These are phyloP conservation scores for Naegleria fowleri DNA, from an alignment of 208 protist species.

Conservation along the genomic window DNA sequence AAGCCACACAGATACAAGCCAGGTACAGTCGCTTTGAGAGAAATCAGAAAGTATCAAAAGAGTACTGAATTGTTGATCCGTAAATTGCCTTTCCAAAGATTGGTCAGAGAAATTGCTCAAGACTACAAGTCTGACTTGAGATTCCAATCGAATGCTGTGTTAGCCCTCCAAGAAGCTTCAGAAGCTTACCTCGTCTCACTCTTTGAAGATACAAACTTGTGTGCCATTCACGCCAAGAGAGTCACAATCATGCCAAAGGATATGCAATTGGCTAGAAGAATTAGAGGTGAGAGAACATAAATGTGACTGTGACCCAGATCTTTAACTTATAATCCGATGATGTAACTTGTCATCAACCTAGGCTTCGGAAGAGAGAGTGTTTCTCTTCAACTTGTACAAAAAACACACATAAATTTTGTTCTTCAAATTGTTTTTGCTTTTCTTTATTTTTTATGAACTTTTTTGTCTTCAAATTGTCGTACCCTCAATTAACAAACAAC, in stretches of 20 bases:
- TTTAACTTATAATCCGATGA: too few species aligned
- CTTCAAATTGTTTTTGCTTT: too few species aligned
- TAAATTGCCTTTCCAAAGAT: conserved; percentile 96
- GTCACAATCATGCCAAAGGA: conserved; percentile 79
- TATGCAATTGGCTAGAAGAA: conserved; percentile 29
- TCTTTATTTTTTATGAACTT: too few species aligned
- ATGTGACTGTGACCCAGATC: neutral
- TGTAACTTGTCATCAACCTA: too few species aligned
- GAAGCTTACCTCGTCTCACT: conserved; percentile 79
- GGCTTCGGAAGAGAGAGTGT: too few species aligned
- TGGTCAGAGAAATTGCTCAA: conserved; percentile 97
- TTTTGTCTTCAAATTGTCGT: too few species aligned
- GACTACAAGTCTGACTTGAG: conserved; percentile 77
- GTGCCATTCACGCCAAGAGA: conserved; percentile 70
- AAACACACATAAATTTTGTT: too few species aligned
- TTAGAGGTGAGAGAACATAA: conserved; percentile 33
- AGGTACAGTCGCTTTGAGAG: conserved; percentile 96
- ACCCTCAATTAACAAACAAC: too few species aligned
- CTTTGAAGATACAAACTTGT: conserved; percentile 81
- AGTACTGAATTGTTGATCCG: conserved; percentile 95
- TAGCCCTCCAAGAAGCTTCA: conserved; percentile 75
- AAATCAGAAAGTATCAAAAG: conserved; percentile 97
- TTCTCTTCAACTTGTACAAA: too few species aligned
- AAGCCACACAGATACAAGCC: conserved; percentile 94
- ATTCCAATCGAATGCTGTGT: conserved; percentile 72